Conservation (phyloP, 2,329 filamentous ascomycete genomes). For the Fulvia fulva region DNA sequence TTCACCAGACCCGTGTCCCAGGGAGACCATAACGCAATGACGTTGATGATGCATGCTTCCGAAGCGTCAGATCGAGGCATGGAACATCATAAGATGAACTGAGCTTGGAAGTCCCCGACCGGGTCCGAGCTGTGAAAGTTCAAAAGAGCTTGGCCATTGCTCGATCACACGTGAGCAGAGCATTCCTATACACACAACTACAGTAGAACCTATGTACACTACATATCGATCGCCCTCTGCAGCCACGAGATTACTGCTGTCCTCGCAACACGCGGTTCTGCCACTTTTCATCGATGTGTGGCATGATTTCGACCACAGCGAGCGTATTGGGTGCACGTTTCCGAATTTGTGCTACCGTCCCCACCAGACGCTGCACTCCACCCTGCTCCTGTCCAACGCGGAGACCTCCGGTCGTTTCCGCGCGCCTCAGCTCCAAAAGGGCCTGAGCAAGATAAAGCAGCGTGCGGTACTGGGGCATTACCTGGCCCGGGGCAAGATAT, state of each 20-base stretch:
- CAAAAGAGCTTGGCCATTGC: neutral
- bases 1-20: neutral
- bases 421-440: constrained; percentile 32
- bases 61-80: too few relatives aligned
- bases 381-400: constrained; percentile 26
- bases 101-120: neutral
- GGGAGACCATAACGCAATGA: neutral
- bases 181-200: neutral
- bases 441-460: constrained; percentile 41
- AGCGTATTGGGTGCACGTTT: constrained; percentile 38
- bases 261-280: constrained; percentile 19
- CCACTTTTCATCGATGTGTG: constrained; percentile 30
- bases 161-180: neutral
- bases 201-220: constrained; percentile 2
- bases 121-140: neutral
- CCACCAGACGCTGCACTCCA: constrained; percentile 23
- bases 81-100: too few relatives aligned
- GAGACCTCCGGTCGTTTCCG: constrained; percentile 33
- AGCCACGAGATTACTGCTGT: neutral
- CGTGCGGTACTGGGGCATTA: constrained; percentile 43
- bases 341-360: constrained; percentile 31
- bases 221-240: neutral
- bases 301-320: constrained; percentile 44
- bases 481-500: constrained; percentile 21
- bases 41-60: too few relatives aligned